These are phyloP conservation scores for Croton laevigatus DNA, from an alignment of 441 rosid species.

Conservation along the genomic window DNA sequence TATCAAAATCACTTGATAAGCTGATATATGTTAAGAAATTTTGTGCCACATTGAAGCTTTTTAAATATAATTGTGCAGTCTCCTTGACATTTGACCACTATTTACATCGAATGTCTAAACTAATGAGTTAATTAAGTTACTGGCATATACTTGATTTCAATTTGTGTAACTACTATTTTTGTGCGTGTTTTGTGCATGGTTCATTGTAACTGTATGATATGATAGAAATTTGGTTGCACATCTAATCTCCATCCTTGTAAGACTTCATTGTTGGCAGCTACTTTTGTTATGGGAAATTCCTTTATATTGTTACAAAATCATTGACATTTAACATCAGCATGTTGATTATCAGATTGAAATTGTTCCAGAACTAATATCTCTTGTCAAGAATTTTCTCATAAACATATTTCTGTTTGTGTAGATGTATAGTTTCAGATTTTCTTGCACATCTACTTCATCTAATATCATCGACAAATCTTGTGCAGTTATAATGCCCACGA, in stretches of 20 bases:
- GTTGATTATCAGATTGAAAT: not conserved
- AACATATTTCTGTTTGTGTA: not conserved
- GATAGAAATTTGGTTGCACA: not conserved
- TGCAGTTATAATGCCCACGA: constrained; percentile 55
- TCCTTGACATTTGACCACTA: not conserved
- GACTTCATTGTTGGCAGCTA: not conserved
- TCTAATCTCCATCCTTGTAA: not conserved
- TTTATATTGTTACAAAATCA: not conserved
- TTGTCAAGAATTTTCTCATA: not conserved
- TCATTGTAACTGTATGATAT: not conserved
- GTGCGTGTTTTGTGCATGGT: not conserved
- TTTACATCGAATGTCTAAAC: not conserved
- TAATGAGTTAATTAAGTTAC: not conserved
- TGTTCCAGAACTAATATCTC: not conserved
- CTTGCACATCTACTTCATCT: constrained; percentile 9
- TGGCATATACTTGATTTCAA: not conserved
- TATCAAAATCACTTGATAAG: not conserved
- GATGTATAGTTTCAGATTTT: constrained; percentile 10
- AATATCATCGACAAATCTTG: constrained; percentile 18
- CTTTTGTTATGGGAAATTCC: not conserved
- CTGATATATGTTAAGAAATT: not conserved
- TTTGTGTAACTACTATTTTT: not conserved
- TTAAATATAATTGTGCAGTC: not conserved
- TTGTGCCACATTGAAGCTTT: not conserved
- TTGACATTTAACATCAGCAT: not conserved